Conservation (phyloP, 1,284 basidiomycete species). For the Grifola frondosa region DNA sequence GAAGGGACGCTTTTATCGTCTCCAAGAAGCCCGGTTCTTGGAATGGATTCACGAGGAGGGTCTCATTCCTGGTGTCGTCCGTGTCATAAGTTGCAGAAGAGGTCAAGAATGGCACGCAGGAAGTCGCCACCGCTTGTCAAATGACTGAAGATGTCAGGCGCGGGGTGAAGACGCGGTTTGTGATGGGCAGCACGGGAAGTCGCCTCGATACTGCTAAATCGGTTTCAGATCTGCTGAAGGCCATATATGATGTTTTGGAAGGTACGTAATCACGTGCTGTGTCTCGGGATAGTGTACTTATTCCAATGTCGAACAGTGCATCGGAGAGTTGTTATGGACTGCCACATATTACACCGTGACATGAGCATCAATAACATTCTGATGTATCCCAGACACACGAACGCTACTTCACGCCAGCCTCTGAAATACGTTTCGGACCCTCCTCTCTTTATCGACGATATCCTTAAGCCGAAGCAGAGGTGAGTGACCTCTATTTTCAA, state of each 20-base stretch:
- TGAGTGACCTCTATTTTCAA: no score
- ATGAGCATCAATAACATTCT: slow-evolving; percentile 2
- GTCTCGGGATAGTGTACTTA: no score
- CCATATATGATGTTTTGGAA: slow-evolving; percentile 1
- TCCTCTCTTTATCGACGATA: neutral
- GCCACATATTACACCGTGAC: neutral
- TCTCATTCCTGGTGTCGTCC: no score
- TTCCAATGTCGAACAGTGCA: no score
- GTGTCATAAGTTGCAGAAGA: no score
- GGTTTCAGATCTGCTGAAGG: neutral
- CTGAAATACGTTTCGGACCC: neutral
- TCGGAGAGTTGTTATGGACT: neutral
- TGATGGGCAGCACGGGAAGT: neutral
- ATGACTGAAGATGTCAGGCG: neutral
- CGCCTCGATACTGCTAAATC: neutral
- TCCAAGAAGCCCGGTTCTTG: no score
- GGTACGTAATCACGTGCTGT: neutral
- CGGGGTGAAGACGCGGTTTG: neutral
- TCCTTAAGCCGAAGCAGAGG: no score
- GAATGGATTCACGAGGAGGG: no score
- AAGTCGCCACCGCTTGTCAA: neutral
- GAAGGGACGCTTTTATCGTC: no score
- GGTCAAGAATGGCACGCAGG: neutral
- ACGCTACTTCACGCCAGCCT: neutral
- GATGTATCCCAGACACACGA: neutral